Evolutionary conservation across 2,329 filamentous ascomycete genomes (phyloP).

Genomic region (Alternaria sp.): DNA sequence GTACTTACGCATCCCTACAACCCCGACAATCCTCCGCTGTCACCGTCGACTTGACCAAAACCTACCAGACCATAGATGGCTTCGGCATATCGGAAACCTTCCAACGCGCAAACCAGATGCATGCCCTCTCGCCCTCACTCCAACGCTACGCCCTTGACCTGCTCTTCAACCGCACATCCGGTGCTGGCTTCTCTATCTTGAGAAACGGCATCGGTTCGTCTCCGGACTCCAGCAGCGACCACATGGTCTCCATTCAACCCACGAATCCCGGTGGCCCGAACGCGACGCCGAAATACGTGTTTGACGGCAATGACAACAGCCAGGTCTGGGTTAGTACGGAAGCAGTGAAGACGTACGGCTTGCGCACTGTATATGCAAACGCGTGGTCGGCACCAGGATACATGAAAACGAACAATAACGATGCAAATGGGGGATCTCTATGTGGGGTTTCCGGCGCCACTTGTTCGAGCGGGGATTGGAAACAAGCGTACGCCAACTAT

Average conservation of each 20-base stretch:
- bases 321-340: constrained; percentile 62
- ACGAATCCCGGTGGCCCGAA: constrained; percentile 33
- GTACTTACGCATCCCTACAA: not conserved
- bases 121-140: constrained; percentile 46
- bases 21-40: constrained; percentile 37
- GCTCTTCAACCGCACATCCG: constrained; percentile 55
- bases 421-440: constrained; percentile 55
- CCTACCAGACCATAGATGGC: constrained; percentile 56
- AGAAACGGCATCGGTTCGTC: constrained; percentile 56
- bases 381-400: constrained; percentile 60
- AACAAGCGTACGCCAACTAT: constrained; percentile 57
- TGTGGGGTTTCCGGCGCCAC: constrained; percentile 54
- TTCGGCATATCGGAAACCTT: constrained; percentile 57
- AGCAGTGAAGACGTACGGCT: constrained; percentile 52
- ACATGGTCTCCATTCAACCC: constrained; percentile 40
- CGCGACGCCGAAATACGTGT: constrained; percentile 34
- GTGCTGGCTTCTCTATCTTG: constrained; percentile 55
- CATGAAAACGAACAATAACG: constrained; percentile 59
- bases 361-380: constrained; percentile 57
- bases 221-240: constrained; percentile 52
- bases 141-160: constrained; percentile 53
- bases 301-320: constrained; percentile 45
- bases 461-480: constrained; percentile 56
- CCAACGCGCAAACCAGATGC: constrained; percentile 55
- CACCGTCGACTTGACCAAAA: constrained; percentile 53